phyloP scores from a whole-genome alignment of 73 alveolate genomes.

The Durusdinium trenchii region DNA sequence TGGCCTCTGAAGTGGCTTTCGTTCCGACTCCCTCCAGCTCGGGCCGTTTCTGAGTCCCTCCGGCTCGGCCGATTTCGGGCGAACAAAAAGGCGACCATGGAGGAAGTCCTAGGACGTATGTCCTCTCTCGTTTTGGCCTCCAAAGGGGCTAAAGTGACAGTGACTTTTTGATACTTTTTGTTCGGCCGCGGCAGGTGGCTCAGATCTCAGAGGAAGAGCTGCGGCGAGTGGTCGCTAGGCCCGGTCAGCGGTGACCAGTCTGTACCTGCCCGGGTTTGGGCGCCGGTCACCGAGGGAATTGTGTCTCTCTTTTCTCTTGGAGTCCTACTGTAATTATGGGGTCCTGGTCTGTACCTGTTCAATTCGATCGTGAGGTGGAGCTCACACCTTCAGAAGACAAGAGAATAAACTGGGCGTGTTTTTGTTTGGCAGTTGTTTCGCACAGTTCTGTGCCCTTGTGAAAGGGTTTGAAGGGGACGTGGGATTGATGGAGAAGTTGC shows the following conservation, averaged over 20 bases:
- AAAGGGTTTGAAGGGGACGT: too few relatives aligned
- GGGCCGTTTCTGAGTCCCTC: background rate
- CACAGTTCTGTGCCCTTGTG: too few relatives aligned
- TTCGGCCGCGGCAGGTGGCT: slow-evolving; percentile 5
- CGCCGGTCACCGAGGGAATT: too few relatives aligned
- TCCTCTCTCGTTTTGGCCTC: background rate
- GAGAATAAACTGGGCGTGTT: background rate
- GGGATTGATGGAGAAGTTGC: too few relatives aligned
- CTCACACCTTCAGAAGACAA: background rate
- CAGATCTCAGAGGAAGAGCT: slow-evolving; percentile 17
- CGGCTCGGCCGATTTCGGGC: background rate
- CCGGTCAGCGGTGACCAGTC: background rate
- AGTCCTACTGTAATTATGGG: background rate
- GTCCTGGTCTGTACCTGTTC: background rate
- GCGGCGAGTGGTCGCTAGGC: slow-evolving; percentile 17
- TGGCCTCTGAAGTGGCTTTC: background rate
- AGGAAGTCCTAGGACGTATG: background rate
- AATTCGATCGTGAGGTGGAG: background rate
- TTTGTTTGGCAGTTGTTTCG: too few relatives aligned
- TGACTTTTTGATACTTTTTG: too few relatives aligned
- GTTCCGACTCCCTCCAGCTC: background rate
- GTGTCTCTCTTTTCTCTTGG: background rate
- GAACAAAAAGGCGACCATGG: background rate
- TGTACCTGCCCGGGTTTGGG: too few relatives aligned
- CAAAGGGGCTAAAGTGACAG: too few relatives aligned